phyloP scores from a whole-genome alignment of 2,329 filamentous ascomycete species.

The Plenodomus tracheiphilus region DNA sequence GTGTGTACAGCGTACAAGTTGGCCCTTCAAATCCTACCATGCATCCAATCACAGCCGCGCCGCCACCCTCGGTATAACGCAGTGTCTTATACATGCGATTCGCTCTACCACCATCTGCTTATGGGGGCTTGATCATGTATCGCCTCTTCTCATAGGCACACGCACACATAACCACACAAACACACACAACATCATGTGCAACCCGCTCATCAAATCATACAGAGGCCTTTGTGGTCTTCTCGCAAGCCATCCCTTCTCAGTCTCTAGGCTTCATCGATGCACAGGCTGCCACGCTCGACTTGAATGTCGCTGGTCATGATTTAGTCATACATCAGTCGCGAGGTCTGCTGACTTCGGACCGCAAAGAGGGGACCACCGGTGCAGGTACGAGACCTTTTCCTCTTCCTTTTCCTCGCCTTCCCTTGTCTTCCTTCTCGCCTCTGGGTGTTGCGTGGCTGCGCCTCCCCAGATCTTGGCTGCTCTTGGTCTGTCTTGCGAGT shows the following conservation, averaged over 20 bases:
- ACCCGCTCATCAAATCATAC: slow-evolving; percentile 15
- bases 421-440: slow-evolving; percentile 7
- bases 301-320: slow-evolving; percentile 70
- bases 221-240: slow-evolving; percentile 91
- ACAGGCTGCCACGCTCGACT: slow-evolving; percentile 64
- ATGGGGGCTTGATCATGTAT: not conserved
- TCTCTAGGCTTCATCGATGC: slow-evolving; percentile 79
- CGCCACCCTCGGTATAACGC: slow-evolving; percentile 19
- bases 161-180: too few species aligned
- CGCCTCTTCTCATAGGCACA: not conserved
- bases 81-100: slow-evolving; percentile 21
- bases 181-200: not conserved
- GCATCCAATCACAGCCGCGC: slow-evolving; percentile 14
- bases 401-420: slow-evolving; percentile 1
- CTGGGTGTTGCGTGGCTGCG: slow-evolving; percentile 14
- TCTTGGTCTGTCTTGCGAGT: slow-evolving; percentile 12
- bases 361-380: slow-evolving; percentile 73
- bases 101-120: slow-evolving; percentile 6
- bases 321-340: slow-evolving; percentile 83
- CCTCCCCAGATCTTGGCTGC: slow-evolving; percentile 20
- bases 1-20: slow-evolving; percentile 40
- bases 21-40: not conserved
- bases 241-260: slow-evolving; percentile 69
- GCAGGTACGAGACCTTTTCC: slow-evolving; percentile 54
- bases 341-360: slow-evolving; percentile 74